Evolutionary conservation across 345 rosid genomes (phyloP).

Genomic region (Ailanthus altissimus): DNA sequence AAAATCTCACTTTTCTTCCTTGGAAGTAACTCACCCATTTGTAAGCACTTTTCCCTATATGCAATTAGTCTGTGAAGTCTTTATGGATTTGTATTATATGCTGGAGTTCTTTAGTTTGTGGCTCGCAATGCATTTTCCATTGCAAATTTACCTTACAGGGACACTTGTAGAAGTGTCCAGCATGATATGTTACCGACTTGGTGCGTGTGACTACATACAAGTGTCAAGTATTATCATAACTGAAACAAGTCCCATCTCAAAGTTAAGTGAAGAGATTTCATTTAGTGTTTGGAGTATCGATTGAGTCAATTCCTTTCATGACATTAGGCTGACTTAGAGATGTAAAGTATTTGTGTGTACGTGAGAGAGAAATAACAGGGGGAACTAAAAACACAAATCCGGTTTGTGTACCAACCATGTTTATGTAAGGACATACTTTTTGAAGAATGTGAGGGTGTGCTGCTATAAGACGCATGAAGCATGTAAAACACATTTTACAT

Average conservation of each 20-base stretch:
- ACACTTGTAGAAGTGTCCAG: not conserved
- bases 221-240: not conserved
- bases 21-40: slow-evolving; percentile 84
- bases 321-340: not conserved
- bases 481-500: not conserved
- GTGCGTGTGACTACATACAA: not conserved
- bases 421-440: not conserved
- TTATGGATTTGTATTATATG: not conserved
- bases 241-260: not conserved
- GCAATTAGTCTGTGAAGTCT: not conserved
- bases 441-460: not conserved
- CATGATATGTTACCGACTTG: not conserved
- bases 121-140: not conserved
- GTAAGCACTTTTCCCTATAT: slow-evolving; percentile 53
- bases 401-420: not conserved
- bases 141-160: not conserved
- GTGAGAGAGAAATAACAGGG: not conserved
- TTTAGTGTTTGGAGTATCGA: not conserved
- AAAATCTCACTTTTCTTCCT: slow-evolving; percentile 73
- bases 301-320: not conserved
- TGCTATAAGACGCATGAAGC: not conserved
- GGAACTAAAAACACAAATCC: not conserved
- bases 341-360: not conserved
- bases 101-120: too few species aligned
- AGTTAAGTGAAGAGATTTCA: not conserved